phyloP scores from a whole-genome alignment of 2,329 filamentous ascomycete species.

The Colletotrichum tamarilloi region DNA sequence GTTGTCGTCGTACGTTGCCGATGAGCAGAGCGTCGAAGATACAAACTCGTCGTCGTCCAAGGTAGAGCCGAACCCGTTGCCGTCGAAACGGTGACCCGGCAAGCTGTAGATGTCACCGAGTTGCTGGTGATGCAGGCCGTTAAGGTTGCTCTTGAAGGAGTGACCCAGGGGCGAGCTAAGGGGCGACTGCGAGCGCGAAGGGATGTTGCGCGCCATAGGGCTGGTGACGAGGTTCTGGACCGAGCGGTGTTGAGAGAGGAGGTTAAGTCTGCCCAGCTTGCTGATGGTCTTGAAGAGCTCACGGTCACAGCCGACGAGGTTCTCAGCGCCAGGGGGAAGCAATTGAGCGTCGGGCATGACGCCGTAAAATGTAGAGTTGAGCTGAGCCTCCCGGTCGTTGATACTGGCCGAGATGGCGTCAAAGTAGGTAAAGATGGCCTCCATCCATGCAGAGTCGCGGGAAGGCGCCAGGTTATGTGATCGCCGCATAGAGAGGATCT shows the following conservation, averaged over 20 bases:
- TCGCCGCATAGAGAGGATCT: conserved; percentile 83
- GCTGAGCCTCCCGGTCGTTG: conserved; percentile 89
- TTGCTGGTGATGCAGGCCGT: conserved; percentile 42
- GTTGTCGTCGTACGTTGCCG: conserved; percentile 66
- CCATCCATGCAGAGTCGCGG: conserved; percentile 87
- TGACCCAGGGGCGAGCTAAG: conserved; percentile 55
- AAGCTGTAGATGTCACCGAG: conserved; percentile 47
- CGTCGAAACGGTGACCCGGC: conserved; percentile 71
- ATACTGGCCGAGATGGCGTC: conserved; percentile 93
- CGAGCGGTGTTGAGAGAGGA: conserved; percentile 78
- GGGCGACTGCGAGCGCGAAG: conserved; percentile 50
- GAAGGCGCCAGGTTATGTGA: conserved; percentile 60
- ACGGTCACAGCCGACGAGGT: conserved; percentile 88
- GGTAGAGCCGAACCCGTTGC: conserved; percentile 71
- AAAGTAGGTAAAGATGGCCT: conserved; percentile 93
- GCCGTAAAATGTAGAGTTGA: conserved; percentile 75
- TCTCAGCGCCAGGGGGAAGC: conserved; percentile 76
- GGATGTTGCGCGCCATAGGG: conserved; percentile 36
- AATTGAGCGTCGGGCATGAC: conserved; percentile 59
- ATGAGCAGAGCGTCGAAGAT: conserved; percentile 52
- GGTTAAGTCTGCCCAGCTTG: conserved; percentile 84
- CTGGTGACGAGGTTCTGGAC: conserved; percentile 52
- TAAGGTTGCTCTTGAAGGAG: conserved; percentile 51
- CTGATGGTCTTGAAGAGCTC: conserved; percentile 88
- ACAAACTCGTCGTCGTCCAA: conserved; percentile 66